Evolutionary conservation across 2,329 filamentous ascomycete genomes (phyloP).

Genomic region (Elsinoe batatas): DNA sequence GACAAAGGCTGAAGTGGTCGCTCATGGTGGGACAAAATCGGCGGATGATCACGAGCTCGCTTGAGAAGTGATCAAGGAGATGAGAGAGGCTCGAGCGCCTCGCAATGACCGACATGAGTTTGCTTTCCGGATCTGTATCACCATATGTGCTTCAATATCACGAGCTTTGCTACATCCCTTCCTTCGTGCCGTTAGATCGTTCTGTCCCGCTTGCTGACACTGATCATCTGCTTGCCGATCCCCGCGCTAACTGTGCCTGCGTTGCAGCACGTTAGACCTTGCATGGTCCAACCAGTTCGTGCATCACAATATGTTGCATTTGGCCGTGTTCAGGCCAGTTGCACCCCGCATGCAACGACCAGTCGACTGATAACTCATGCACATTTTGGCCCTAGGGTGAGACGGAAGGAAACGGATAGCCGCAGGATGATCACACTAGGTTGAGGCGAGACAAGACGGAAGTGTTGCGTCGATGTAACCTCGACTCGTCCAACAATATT

Average conservation of each 20-base stretch:
- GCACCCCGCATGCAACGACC: background rate
- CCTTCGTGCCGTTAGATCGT: background rate
- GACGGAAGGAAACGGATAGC: background rate
- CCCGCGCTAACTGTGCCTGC: background rate
- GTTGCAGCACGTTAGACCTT: background rate
- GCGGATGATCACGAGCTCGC: conserved; percentile 13
- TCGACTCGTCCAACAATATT: background rate
- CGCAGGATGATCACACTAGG: background rate
- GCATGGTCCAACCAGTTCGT: background rate
- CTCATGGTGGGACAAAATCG: conserved; percentile 15
- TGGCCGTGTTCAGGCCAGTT: background rate
- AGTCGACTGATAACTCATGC: background rate
- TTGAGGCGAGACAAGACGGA: background rate
- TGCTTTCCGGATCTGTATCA: conserved; percentile 3
- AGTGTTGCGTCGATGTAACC: conserved; percentile 1
- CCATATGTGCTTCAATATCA: conserved; percentile 7
- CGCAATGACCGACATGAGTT: conserved; percentile 1
- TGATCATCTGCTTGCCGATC: background rate
- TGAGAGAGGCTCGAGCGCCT: background rate
- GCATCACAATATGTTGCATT: conserved; percentile 3
- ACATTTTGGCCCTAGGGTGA: background rate
- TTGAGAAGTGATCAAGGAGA: background rate
- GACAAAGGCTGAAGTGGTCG: conserved; percentile 59
- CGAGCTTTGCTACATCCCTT: background rate
- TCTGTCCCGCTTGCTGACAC: background rate